These are phyloP conservation scores for Nannochloropsis oceanica DNA, from an alignment of 108 stramenopile species.

Conservation along the genomic window DNA sequence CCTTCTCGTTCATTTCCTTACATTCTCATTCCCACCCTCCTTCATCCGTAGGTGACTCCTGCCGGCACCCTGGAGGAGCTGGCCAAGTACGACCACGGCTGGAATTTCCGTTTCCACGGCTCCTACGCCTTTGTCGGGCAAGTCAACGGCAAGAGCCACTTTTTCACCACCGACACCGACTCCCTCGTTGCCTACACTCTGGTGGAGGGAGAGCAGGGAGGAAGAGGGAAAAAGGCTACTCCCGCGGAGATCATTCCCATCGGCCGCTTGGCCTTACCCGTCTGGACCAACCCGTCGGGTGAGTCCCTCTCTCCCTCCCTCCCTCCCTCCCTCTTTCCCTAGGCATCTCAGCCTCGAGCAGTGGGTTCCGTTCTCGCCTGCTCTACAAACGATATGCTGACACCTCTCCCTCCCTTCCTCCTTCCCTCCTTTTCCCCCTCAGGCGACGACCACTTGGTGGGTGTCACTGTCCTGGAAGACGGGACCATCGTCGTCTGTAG, in stretches of 20 bases:
- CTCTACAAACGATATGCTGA: no score
- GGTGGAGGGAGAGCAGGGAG: not conserved
- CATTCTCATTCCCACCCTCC: no score
- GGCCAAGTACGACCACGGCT: not conserved
- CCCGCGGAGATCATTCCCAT: not conserved
- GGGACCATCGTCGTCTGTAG: not conserved
- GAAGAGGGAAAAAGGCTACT: not conserved
- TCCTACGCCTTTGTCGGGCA: not conserved
- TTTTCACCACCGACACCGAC: not conserved
- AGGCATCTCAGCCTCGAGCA: no score
- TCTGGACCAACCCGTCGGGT: not conserved
- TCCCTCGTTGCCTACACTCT: not conserved
- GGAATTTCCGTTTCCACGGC: not conserved
- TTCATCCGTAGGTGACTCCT: not conserved
- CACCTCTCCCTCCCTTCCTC: no score
- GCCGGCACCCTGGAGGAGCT: not conserved
- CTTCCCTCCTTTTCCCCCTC: no score
- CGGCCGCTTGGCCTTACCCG: not conserved
- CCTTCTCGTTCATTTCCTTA: no score
- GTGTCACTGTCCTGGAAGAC: not conserved
- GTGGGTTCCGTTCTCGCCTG: no score
- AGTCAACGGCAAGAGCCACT: not conserved
- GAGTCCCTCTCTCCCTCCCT: no score
- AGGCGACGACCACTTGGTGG: not conserved
- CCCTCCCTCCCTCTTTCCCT: no score